A percentile compares a stretch with the other conserved stretches of the same genome.
These are phyloP conservation scores for Dactylonectria estremocensis DNA, from an alignment of 2,329 filamentous ascomycete genomes.

Conservation along the genomic window DNA sequence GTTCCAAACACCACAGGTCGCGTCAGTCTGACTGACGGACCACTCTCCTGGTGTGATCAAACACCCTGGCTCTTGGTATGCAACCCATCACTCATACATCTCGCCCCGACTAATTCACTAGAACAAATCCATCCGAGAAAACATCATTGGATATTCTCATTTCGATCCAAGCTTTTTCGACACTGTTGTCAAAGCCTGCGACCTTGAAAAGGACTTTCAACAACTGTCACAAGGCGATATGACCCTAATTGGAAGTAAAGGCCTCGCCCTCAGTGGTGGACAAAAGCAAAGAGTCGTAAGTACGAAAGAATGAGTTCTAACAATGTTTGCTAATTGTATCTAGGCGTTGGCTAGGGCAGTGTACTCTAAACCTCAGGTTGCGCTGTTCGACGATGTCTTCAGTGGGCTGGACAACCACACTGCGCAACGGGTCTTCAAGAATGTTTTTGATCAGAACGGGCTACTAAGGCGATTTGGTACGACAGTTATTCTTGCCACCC, in stretches of 20 bases:
- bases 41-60: conserved; percentile 53
- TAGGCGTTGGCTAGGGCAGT: conserved; percentile 57
- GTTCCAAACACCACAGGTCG: conserved; percentile 41
- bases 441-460: conserved; percentile 47
- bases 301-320: not conserved
- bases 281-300: conserved; percentile 61
- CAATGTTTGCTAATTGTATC: not conserved
- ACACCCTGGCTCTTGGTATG: conserved; percentile 53
- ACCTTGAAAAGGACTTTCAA: conserved; percentile 53
- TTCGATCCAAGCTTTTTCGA: conserved; percentile 48
- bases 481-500: conserved; percentile 57
- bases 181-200: conserved; percentile 47
- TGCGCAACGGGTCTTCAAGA: conserved; percentile 49
- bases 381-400: conserved; percentile 58
- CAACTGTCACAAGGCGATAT: conserved; percentile 55
- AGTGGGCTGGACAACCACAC: conserved; percentile 57
- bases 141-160: conserved; percentile 52
- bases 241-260: conserved; percentile 61
- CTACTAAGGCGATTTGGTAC: conserved; percentile 49
- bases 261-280: conserved; percentile 62
- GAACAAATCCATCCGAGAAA: conserved; percentile 54
- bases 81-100: too few species aligned
- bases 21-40: conserved; percentile 29
- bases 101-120: conserved; percentile 17
- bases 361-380: conserved; percentile 52